These are phyloP conservation scores for Auriscalpium microsporum DNA, from an alignment of 768 basidiomycete species.

Conservation along the genomic window DNA sequence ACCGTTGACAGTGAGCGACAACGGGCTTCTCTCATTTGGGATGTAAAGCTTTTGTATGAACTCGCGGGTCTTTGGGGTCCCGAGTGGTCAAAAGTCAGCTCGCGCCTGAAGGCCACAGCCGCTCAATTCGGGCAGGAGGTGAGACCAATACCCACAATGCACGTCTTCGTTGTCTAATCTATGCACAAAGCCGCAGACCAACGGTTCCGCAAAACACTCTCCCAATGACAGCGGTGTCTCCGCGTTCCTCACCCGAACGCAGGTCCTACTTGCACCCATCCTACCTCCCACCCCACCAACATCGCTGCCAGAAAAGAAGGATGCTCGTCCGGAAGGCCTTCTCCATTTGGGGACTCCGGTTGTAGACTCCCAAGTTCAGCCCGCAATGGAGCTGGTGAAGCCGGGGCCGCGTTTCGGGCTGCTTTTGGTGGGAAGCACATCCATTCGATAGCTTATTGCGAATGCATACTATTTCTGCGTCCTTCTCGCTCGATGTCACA, in stretches of 20 bases:
- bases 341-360: conserved; percentile 46
- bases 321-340: conserved; percentile 33
- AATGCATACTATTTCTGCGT: conserved; percentile 1
- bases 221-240: conserved; percentile 9
- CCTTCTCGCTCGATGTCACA: too few relatives aligned
- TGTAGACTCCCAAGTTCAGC: conserved; percentile 44
- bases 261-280: conserved; percentile 53
- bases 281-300: conserved; percentile 31
- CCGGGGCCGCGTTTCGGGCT: conserved; percentile 70
- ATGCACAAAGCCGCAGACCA: background rate
- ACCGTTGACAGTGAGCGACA: too few relatives aligned
- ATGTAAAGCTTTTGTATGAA: conserved; percentile 13
- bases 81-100: background rate
- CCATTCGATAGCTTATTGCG: conserved; percentile 16
- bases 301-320: conserved; percentile 16
- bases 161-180: background rate
- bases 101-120: background rate
- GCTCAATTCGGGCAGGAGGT: background rate
- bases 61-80: conserved; percentile 10
- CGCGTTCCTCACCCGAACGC: conserved; percentile 47
- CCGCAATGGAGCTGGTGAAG: conserved; percentile 58
- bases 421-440: conserved; percentile 49
- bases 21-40: conserved; percentile 6
- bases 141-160: too few relatives aligned
- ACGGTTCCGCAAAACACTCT: background rate